Conservation (phyloP, 2,329 filamentous ascomycete species). For the Anthostomella pinea region DNA sequence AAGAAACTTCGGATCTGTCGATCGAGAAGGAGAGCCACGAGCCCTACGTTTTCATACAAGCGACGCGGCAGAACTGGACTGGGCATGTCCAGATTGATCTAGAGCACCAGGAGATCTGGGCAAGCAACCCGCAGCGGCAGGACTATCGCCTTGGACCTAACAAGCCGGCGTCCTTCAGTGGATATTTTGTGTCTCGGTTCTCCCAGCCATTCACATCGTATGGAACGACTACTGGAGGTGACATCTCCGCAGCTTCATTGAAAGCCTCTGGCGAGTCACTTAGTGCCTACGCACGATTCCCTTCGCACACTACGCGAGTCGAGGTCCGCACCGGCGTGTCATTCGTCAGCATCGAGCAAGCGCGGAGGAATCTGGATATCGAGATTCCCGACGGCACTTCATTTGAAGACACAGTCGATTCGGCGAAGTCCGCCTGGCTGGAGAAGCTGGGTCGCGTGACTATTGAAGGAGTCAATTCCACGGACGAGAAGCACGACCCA, state of each 20-base stretch:
- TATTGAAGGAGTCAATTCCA: conserved; percentile 42
- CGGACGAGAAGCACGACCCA: conserved; percentile 39
- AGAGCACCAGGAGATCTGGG: conserved; percentile 36
- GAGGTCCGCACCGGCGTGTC: conserved; percentile 47
- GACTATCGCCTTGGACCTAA: conserved; percentile 44
- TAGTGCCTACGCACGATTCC: conserved; percentile 40
- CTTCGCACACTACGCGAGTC: conserved; percentile 26
- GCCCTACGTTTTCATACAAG: conserved; percentile 43
- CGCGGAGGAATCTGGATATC: conserved; percentile 42
- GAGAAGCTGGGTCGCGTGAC: conserved; percentile 43
- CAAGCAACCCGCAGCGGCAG: conserved; percentile 44
- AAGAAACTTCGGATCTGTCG: conserved; percentile 6
- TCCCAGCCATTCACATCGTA: conserved; percentile 39
- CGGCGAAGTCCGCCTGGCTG: conserved; percentile 42
- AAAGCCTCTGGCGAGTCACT: conserved; percentile 33
- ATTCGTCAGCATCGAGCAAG: conserved; percentile 46
- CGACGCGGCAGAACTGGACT: conserved; percentile 45
- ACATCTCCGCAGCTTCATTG: conserved; percentile 20
- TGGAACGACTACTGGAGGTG: conserved; percentile 33
- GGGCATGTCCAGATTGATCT: conserved; percentile 39
- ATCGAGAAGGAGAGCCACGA: conserved; percentile 4
- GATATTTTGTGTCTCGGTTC: conserved; percentile 47
- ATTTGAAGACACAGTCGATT: conserved; percentile 39
- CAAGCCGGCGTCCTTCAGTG: conserved; percentile 38
- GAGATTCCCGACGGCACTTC: conserved; percentile 36